These are phyloP conservation scores for Pachyrhizus erosus DNA, from an alignment of 306 rosid genomes.

Conservation along the genomic window DNA sequence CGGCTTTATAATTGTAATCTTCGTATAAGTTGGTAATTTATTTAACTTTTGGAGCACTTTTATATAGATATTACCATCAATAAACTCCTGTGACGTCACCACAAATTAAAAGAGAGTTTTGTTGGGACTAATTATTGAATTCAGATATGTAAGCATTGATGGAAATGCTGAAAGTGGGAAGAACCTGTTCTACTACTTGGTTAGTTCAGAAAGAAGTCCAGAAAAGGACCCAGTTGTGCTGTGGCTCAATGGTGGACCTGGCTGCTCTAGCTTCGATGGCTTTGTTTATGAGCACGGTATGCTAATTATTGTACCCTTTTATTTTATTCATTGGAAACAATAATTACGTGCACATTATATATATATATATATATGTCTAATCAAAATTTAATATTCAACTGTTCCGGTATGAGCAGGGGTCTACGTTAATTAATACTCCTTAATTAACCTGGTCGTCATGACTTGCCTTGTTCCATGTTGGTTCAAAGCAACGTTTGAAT, in stretches of 20 bases:
- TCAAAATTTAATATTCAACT: constrained; percentile 32
- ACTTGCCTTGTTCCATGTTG: neutral
- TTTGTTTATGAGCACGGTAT: constrained; percentile 85
- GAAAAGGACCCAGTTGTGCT: constrained; percentile 78
- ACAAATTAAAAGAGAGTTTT: neutral
- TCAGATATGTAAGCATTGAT: constrained; percentile 49
- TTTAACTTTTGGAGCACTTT: neutral
- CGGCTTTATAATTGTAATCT: neutral
- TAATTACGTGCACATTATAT: neutral
- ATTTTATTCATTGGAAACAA: neutral
- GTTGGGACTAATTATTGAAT: neutral
- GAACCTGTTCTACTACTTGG: constrained; percentile 79
- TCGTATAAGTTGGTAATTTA: neutral
- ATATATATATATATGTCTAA: neutral
- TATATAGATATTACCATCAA: neutral
- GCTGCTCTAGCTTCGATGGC: constrained; percentile 93
- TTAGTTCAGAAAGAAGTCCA: constrained; percentile 73
- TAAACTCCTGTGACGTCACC: neutral
- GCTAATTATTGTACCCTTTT: neutral
- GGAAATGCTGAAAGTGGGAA: constrained; percentile 54
- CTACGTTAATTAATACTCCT: constrained; percentile 5
- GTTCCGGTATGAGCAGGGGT: neutral
- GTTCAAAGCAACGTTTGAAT: constrained; percentile 5
- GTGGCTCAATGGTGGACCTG: constrained; percentile 96
- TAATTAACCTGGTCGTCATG: constrained; percentile 17